Base-by-base conservation (phyloP, 2,329 filamentous ascomycete genomes). In the Fusarium verrucosum region DNA sequence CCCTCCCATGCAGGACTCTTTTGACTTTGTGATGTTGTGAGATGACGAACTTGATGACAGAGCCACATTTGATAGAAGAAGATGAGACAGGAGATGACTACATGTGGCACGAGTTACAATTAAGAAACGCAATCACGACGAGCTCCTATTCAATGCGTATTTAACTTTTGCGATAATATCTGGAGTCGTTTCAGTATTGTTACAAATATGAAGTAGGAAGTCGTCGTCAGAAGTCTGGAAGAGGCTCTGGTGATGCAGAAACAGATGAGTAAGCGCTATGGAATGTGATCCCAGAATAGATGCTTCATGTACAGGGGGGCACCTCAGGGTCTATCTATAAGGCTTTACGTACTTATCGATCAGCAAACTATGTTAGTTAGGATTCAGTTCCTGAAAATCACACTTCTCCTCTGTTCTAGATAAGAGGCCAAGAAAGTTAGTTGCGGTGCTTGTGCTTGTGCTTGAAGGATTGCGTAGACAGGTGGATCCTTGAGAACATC, bases 401-500 rank as follows among this genome's bases (percentile, higher is more conserved):
- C 32, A 14, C n/a, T 28, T 11, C 45, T 45, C 25, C 33, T 45
- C 43, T 46, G 17, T 37, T 49, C 25, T 19, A 47, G 19, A 20
- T n/a, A 20, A 35, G 36, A 41, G 30, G 40, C 16, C 42, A 61
- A 42, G 19, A 63, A 26, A 33, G 36, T 47, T 47, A 55, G 20
- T 32, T 58, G 22, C 44, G 49, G 45, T 51, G 42, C 37, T 44
- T 52, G 49, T 55, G 22, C n/a, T 42, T 50, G 25, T 30, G 13
- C 30, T 32, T 40, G 23, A 26, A 53, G 25, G 50, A 63, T 63
- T 62, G 63, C 52, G 62, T 62, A 65, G 49, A 32, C 57, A 22
- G n/a, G 62, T 66, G 62, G 62, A 62, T 40, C 59, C 42, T 16
- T 30, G 28, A 30, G 28, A 4, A 30, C 7, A 30, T 30, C 23